Base-by-base conservation (phyloP, 192 early-diverging fungal genomes). In the Backusella australiensis region DNA sequence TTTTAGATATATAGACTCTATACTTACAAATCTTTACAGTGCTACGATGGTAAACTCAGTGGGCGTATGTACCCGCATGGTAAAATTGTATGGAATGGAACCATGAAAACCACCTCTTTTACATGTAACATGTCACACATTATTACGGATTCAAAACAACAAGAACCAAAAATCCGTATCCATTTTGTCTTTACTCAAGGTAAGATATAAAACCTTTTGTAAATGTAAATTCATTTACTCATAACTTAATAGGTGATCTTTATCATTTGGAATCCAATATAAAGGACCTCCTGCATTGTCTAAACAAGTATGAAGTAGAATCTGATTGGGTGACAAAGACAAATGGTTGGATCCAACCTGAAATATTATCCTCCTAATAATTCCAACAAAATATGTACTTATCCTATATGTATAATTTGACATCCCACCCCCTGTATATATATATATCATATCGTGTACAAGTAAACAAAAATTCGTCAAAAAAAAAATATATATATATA, bases 31-130 rank as follows among this genome's bases (percentile, higher is more conserved):
- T 15, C 41, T 6, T 39, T 39, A 44, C 4, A 75, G 49, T 71
- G 72, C n/a, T 78, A 34, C 41, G 38, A 69, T 35, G 77, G 77
- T 38, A 78, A 78, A 68, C 42, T 78, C 26, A 59, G 77, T 53
- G 71, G 71, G 4, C 52, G 71, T 34, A 52, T 72, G 34, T 78
- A 78, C 35, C 75, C 75, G 4, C 69, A 78, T 34, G 69, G 70
- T 5, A 71, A 73, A 72, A 72, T 72, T 12, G 46, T 78, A 38
- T 78, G 77, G 77, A 67, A 44, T 14, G 77, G 77, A 9, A 68
- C 53, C 12, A 67, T 78, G 65, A 44, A 66, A 3, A 34, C 59
- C 12, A 32, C 67, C 8, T 21, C 35, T 7, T 68, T 68, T 68
- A 68, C 35, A 29, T 68, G 29, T 7, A 35, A 68, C 67, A 68